These are phyloP conservation scores for Corylus avellana DNA, from an alignment of 306 rosid species.

Conservation along the genomic window DNA sequence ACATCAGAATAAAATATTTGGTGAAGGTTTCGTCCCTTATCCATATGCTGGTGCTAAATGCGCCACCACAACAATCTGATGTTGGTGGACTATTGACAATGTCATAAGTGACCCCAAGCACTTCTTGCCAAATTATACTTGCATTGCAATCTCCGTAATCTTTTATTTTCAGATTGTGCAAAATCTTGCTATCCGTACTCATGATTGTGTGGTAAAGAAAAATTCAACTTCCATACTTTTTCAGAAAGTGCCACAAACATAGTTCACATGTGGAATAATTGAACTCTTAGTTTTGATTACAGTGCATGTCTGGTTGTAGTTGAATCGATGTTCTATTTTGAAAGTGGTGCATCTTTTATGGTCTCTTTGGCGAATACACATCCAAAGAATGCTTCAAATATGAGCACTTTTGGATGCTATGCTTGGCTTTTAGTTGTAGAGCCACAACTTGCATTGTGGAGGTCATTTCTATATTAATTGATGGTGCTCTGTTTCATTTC, in stretches of 20 bases:
- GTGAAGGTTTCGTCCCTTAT: background rate
- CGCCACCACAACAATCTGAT: background rate
- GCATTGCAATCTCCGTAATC: background rate
- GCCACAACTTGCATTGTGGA: background rate
- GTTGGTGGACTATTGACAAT: background rate
- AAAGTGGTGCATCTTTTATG: background rate
- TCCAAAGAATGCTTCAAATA: constrained; percentile 2
- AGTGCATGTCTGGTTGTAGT: background rate
- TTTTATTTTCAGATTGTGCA: background rate
- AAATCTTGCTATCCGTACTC: background rate
- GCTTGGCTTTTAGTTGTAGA: background rate
- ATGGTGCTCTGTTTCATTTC: constrained; percentile 2
- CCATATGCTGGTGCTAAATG: constrained; percentile 9
- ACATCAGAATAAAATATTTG: background rate
- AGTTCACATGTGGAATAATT: background rate
- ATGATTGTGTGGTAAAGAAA: background rate
- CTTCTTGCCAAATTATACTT: background rate
- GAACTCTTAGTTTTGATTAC: background rate
- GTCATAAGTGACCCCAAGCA: background rate
- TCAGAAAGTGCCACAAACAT: background rate
- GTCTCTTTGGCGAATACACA: background rate
- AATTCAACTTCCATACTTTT: background rate
- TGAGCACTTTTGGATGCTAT: background rate
- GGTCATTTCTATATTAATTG: background rate
- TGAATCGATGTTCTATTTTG: background rate